These are phyloP conservation scores for Sugiyamaella chiloensis DNA, from an alignment of 805 yeast species.

Conservation along the genomic window DNA sequence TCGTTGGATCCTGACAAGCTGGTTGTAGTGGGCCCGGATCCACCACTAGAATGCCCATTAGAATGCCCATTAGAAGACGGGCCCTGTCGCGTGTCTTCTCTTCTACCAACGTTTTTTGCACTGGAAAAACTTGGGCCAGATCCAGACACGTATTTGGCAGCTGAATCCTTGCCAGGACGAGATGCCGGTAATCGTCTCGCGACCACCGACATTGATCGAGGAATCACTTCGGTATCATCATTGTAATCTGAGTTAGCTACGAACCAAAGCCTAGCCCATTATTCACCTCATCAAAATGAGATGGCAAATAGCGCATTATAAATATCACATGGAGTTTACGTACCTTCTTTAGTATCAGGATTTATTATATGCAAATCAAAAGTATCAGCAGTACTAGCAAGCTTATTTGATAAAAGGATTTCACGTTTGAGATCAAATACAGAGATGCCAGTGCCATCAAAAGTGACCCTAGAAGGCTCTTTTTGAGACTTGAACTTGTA, in stretches of 20 bases:
- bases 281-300: too few relatives aligned
- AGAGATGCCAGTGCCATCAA: slow-evolving; percentile 95
- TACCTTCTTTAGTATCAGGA: slow-evolving; percentile 57
- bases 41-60: slow-evolving; percentile 27
- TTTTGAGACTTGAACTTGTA: slow-evolving; percentile 84
- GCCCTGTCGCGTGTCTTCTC: slow-evolving; percentile 31
- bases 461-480: slow-evolving; percentile 70
- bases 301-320: not conserved
- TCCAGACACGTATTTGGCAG: slow-evolving; percentile 55
- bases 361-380: slow-evolving; percentile 73
- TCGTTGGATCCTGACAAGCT: slow-evolving; percentile 51
- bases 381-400: slow-evolving; percentile 73
- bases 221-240: slow-evolving; percentile 88
- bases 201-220: slow-evolving; percentile 79
- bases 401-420: slow-evolving; percentile 72
- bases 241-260: too few relatives aligned
- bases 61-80: slow-evolving; percentile 21
- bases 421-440: slow-evolving; percentile 93
- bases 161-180: slow-evolving; percentile 47
- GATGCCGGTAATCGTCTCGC: slow-evolving; percentile 76
- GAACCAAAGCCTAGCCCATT: too few relatives aligned
- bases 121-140: slow-evolving; percentile 37
- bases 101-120: slow-evolving; percentile 35
- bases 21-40: slow-evolving; percentile 21
- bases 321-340: slow-evolving; percentile 6